These are phyloP conservation scores for Monosporascus sp. DNA, from an alignment of 2,329 filamentous ascomycete genomes.

Conservation along the genomic window DNA sequence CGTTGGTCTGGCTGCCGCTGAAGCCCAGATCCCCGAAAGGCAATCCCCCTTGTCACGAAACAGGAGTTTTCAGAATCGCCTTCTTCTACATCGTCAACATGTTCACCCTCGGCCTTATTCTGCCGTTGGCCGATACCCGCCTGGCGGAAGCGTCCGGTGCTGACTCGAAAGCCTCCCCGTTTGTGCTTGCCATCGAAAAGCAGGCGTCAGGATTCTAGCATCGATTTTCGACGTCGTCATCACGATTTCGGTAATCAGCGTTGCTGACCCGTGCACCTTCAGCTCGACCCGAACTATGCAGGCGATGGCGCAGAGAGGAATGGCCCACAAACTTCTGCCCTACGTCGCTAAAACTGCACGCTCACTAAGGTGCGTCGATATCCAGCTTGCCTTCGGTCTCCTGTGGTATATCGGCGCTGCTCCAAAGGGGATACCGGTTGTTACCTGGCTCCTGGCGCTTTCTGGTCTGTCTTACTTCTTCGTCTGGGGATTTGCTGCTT, in stretches of 20 bases:
- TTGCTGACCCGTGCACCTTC: constrained; percentile 47
- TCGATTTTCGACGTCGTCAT: constrained; percentile 51
- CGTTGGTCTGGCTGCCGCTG: constrained; percentile 46
- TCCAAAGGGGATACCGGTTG: constrained; percentile 38
- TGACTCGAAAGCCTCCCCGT: constrained; percentile 43
- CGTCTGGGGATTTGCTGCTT: constrained; percentile 67
- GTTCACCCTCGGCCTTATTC: constrained; percentile 46
- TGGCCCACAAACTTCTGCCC: constrained; percentile 51
- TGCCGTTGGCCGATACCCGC: constrained; percentile 37
- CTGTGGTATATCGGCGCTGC: constrained; percentile 53
- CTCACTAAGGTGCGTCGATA: constrained; percentile 48
- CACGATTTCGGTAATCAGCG: constrained; percentile 45
- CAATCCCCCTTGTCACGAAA: constrained; percentile 46
- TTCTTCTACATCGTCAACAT: constrained; percentile 49
- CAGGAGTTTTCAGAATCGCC: constrained; percentile 49
- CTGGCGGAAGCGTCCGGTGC: constrained; percentile 33
- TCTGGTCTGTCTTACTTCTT: constrained; percentile 70
- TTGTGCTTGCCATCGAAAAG: constrained; percentile 47
- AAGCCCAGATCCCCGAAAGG: constrained; percentile 39
- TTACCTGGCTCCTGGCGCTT: constrained; percentile 64
- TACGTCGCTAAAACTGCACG: constrained; percentile 59
- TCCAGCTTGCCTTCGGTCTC: constrained; percentile 52
- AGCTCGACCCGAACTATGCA: constrained; percentile 47
- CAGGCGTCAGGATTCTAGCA: constrained; percentile 43
- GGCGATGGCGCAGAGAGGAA: constrained; percentile 41